These are phyloP conservation scores for Glonium stellatum DNA, from an alignment of 495 filamentous ascomycete genomes.

Conservation along the genomic window DNA sequence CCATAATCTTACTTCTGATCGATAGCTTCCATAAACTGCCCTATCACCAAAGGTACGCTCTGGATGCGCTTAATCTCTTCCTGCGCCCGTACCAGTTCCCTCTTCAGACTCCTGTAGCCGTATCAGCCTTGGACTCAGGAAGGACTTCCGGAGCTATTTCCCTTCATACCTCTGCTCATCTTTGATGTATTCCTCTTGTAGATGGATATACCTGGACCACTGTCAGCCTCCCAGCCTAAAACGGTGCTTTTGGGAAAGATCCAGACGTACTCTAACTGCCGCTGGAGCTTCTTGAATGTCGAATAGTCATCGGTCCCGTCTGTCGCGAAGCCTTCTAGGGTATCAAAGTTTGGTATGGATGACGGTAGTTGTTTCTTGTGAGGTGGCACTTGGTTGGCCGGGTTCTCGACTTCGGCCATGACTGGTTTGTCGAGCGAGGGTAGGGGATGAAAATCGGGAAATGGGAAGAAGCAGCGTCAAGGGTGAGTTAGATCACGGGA, in stretches of 20 bases:
- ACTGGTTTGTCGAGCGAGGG: not conserved
- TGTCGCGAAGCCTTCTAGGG: constrained; percentile 68
- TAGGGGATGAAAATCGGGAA: not conserved
- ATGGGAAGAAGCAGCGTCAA: not conserved
- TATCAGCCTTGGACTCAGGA: constrained; percentile 5
- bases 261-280: constrained; percentile 75
- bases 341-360: constrained; percentile 82
- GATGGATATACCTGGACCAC: constrained; percentile 73
- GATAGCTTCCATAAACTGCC: constrained; percentile 99
- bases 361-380: constrained; percentile 75
- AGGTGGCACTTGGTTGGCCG: constrained; percentile 61
- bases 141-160: not conserved
- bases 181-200: constrained; percentile 99
- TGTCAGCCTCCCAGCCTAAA: constrained; percentile 31
- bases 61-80: constrained; percentile 99
- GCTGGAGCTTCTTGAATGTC: constrained; percentile 86
- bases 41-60: constrained; percentile 94
- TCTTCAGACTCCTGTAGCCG: constrained; percentile 73
- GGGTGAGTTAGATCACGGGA: not conserved
- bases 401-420: constrained; percentile 85
- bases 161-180: constrained; percentile 82
- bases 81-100: constrained; percentile 93
- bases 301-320: constrained; percentile 92
- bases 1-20: constrained; percentile 80
- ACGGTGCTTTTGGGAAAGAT: not conserved